These are phyloP conservation scores for Barnettozyma californica DNA, from an alignment of 805 yeast genomes.

Conservation along the genomic window DNA sequence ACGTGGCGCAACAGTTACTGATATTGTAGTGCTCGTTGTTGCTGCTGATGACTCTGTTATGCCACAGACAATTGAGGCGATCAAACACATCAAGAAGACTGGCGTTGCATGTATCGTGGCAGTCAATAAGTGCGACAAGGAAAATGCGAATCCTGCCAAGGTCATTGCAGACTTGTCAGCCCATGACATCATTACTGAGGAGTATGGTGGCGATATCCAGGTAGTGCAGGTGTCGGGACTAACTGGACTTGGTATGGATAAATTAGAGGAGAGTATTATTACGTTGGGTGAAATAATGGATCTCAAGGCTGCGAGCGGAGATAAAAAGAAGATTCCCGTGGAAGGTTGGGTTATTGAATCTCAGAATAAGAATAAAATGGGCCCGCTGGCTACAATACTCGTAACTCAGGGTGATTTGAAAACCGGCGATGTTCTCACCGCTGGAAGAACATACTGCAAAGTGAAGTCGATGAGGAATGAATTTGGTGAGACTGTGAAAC, in stretches of 20 bases:
- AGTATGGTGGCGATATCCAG: constrained; percentile 93
- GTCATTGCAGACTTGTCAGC: constrained; percentile 74
- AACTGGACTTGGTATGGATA: constrained; percentile 86
- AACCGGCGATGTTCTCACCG: constrained; percentile 69
- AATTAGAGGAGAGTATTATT: constrained; percentile 82
- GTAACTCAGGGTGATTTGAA: constrained; percentile 74
- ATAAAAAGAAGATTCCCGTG: constrained; percentile 34
- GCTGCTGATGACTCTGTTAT: constrained; percentile 97
- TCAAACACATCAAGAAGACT: constrained; percentile 81
- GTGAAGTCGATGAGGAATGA: constrained; percentile 78
- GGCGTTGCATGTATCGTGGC: constrained; percentile 87
- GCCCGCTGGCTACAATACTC: constrained; percentile 79
- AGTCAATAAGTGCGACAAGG: constrained; percentile 84
- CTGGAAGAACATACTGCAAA: constrained; percentile 84
- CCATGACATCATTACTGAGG: constrained; percentile 80
- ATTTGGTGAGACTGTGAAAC: constrained; percentile 51
- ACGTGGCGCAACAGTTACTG: constrained; percentile 92
- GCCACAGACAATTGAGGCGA: constrained; percentile 97
- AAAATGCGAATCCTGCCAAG: constrained; percentile 66
- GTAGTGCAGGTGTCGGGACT: constrained; percentile 83
- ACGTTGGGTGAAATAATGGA: constrained; percentile 83
- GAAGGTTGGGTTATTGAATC: constrained; percentile 94
- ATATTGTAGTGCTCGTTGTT: constrained; percentile 85
- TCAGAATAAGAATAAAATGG: constrained; percentile 73
- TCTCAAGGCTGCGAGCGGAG: constrained; percentile 50